Percentiles rank a stretch among this genome's conserved stretches.
phyloP scores from a whole-genome alignment of 495 filamentous ascomycete species.

The Trypethelium eluteriae region DNA sequence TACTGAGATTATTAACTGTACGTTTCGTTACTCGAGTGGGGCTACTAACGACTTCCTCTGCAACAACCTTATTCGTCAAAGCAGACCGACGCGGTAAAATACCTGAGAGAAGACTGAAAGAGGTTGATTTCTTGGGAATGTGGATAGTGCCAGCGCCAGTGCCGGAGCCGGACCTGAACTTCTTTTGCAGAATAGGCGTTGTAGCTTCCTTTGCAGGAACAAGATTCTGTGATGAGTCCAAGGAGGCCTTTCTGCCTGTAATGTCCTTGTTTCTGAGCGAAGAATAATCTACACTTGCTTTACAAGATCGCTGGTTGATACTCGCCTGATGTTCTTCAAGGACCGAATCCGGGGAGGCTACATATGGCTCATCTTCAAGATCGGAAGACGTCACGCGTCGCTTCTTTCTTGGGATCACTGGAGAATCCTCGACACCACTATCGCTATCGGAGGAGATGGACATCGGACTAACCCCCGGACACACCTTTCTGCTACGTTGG shows the following conservation, averaged over 20 bases:
- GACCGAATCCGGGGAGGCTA: background rate
- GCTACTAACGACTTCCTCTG: background rate
- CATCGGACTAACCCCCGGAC: background rate
- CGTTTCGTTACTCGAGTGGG: background rate
- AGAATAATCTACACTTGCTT: background rate
- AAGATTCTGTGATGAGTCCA: background rate
- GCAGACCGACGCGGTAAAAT: background rate
- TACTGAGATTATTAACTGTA: background rate
- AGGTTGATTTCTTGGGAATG: background rate
- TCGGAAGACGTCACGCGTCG: background rate
- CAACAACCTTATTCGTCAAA: background rate
- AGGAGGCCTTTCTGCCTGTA: background rate
- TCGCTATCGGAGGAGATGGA: background rate
- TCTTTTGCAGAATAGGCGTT: background rate
- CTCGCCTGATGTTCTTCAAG: background rate
- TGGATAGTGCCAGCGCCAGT: background rate
- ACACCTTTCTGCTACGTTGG: background rate
- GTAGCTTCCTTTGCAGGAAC: background rate
- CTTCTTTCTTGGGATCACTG: background rate
- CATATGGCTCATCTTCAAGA: background rate
- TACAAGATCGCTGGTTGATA: background rate
- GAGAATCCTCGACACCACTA: background rate
- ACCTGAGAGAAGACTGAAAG: background rate
- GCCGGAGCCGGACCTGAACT: background rate
- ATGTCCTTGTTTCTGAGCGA: background rate